These are phyloP conservation scores for Rhazya stricta DNA, from an alignment of 257 asterid species.

Conservation along the genomic window DNA sequence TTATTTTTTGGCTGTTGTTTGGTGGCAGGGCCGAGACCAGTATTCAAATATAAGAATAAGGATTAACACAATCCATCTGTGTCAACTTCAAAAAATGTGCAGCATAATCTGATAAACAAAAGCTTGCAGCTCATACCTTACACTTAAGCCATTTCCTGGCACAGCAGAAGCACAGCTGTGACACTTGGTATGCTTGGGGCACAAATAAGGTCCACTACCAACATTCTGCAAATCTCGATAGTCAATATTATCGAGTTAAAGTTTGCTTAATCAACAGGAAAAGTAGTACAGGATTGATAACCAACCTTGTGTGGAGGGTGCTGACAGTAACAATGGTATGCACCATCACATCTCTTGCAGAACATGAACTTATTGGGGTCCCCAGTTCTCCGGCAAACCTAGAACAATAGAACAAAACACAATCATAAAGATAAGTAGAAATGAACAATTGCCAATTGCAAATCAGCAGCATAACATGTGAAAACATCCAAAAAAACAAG, in stretches of 20 bases:
- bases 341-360: constrained; percentile 97
- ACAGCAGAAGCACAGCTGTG: constrained; percentile 90
- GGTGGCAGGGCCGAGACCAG: not conserved
- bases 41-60: not conserved
- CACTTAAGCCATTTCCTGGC: constrained; percentile 94
- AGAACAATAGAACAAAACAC: constrained; percentile 17
- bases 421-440: not conserved
- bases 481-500: not conserved
- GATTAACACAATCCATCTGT: not conserved
- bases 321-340: constrained; percentile 89
- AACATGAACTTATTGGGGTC: constrained; percentile 91
- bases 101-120: not conserved
- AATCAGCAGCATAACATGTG: not conserved
- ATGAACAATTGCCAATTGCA: not conserved
- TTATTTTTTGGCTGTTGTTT: not conserved
- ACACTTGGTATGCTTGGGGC: constrained; percentile 94
- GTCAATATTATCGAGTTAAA: constrained; percentile 16
- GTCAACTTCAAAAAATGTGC: not conserved
- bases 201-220: constrained; percentile 84
- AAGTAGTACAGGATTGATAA: not conserved
- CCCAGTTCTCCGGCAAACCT: constrained; percentile 91
- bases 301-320: constrained; percentile 98
- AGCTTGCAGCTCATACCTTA: constrained; percentile 50
- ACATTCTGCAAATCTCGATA: constrained; percentile 58
- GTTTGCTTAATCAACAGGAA: not conserved